Conservation (phyloP, 495 filamentous ascomycete species). For the Thermochaetoides thermophila region DNA sequence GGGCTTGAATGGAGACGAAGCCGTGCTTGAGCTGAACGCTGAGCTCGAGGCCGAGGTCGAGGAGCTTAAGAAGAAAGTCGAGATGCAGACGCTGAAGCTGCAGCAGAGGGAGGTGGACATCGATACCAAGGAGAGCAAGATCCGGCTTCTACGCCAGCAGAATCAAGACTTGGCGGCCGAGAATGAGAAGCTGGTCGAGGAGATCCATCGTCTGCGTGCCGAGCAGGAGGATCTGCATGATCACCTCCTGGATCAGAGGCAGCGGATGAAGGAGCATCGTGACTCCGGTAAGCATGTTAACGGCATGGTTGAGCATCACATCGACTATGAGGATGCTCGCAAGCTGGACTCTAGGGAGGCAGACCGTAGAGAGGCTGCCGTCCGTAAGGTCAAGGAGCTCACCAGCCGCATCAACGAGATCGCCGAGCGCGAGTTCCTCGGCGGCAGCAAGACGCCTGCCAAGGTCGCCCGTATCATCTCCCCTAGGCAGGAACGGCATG, state of each 20-base stretch:
- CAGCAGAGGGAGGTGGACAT: conserved; percentile 14
- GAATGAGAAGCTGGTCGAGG: conserved; percentile 18
- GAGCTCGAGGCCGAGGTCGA: conserved; percentile 24
- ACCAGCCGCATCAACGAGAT: conserved; percentile 19
- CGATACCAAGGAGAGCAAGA: conserved; percentile 13
- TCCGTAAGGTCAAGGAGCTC: conserved; percentile 21
- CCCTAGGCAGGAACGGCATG: conserved; percentile 11
- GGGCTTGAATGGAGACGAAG: conserved; percentile 18
- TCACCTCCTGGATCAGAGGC: too few species aligned
- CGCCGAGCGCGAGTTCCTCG: conserved; percentile 17
- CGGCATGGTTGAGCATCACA: too few species aligned
- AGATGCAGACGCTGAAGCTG: conserved; percentile 12
- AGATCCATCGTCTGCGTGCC: conserved; percentile 17
- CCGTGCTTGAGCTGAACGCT: conserved; percentile 17
- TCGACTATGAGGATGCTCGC: too few species aligned
- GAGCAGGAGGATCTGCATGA: conserved; percentile 16
- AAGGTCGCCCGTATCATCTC: conserved; percentile 24
- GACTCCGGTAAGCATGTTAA: too few species aligned
- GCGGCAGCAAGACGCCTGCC: conserved; percentile 15
- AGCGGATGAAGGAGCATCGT: too few species aligned
- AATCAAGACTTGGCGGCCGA: conserved; percentile 20
- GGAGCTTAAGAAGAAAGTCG: conserved; percentile 18
- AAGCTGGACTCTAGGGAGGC: too few species aligned
- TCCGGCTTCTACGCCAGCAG: conserved; percentile 20
- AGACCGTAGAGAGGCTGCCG: conserved; percentile 19